phyloP scores from a whole-genome alignment of 1,284 basidiomycete genomes.

The Rhodotorula glutinis region DNA sequence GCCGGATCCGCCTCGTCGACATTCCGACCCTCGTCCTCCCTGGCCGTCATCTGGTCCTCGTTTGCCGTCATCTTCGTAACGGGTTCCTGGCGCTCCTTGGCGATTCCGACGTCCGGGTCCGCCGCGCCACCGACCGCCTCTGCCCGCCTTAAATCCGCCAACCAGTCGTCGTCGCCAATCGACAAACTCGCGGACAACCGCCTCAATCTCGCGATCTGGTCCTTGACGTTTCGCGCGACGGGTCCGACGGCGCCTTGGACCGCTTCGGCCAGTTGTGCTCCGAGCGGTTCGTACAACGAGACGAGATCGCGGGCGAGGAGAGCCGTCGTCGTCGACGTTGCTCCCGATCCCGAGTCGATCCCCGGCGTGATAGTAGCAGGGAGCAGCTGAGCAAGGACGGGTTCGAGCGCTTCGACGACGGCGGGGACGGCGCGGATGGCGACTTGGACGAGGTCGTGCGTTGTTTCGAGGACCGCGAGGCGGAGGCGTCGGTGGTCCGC shows the following conservation, averaged over 20 bases:
- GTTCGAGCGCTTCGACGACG: conserved; percentile 7
- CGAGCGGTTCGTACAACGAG: background rate
- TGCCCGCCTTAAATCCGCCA: no score
- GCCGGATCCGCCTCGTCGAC: no score
- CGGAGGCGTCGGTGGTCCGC: background rate
- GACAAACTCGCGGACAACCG: background rate
- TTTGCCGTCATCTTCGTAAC: background rate
- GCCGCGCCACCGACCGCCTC: conserved; percentile 2
- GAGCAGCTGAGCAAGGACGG: conserved; percentile 5
- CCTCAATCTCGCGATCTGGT: conserved; percentile 9
- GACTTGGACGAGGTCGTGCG: background rate
- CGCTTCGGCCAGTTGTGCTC: background rate
- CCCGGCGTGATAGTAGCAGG: background rate
- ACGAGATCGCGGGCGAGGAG: conserved; percentile 3
- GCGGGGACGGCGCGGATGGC: no score
- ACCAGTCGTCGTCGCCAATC: no score
- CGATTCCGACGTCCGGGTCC: background rate
- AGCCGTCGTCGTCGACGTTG: background rate
- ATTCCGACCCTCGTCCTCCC: background rate
- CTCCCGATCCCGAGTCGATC: no score
- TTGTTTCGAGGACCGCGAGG: conserved; percentile 9
- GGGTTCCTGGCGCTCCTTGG: background rate
- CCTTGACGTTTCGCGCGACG: conserved; percentile 14
- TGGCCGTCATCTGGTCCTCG: background rate
- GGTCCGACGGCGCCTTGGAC: conserved; percentile 16